Evolutionary conservation across 768 basidiomycete genomes (phyloP).

Genomic region (Macrolepiota albuminosa): DNA sequence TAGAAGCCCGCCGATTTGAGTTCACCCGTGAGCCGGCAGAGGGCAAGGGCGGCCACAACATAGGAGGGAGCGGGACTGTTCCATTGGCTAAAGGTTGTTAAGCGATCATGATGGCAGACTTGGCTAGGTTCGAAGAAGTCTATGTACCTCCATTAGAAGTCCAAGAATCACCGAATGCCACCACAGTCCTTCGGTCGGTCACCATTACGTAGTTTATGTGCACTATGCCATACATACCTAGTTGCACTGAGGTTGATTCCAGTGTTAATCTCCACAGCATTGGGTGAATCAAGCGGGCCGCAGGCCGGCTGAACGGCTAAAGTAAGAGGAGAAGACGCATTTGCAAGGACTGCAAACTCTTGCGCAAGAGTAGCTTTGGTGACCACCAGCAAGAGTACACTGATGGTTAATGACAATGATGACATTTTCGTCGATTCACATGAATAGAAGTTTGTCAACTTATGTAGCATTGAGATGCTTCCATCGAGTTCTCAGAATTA

Average conservation of each 20-base stretch:
- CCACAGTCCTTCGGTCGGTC: background rate
- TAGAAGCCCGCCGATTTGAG: constrained; percentile 24
- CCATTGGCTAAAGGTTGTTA: constrained; percentile 21
- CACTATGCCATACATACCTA: background rate
- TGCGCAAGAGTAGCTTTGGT: background rate
- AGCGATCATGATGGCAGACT: background rate
- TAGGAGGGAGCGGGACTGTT: constrained; percentile 26
- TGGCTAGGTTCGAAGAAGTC: background rate
- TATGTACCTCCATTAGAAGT: constrained; percentile 1
- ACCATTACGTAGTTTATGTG: background rate
- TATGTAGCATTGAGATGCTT: background rate
- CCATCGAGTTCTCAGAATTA: background rate
- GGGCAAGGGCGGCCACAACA: constrained; percentile 26
- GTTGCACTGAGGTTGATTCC: background rate
- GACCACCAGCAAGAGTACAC: background rate
- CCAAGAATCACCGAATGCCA: constrained; percentile 4
- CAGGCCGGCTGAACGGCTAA: background rate
- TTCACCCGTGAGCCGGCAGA: constrained; percentile 25
- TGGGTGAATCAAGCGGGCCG: background rate
- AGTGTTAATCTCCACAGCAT: background rate
- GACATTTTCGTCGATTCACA: background rate
- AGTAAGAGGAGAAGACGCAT: constrained; percentile 1
- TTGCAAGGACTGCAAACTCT: background rate
- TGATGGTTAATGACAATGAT: background rate
- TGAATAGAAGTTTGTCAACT: background rate